Evolutionary conservation across 2,329 filamentous ascomycete genomes (phyloP).

Genomic region (Alternaria atra): DNA sequence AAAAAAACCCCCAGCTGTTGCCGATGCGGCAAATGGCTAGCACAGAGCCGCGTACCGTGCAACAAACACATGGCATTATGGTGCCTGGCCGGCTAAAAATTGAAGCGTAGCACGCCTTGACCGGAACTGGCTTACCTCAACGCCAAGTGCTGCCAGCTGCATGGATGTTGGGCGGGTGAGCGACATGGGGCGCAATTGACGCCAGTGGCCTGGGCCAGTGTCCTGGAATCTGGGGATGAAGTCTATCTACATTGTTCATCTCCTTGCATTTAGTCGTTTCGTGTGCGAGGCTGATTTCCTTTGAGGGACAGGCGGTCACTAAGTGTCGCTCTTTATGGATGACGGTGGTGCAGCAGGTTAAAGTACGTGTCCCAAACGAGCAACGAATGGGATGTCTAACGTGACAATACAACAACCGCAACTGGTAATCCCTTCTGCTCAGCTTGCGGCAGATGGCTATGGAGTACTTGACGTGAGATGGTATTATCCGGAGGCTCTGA

Average conservation of each 20-base stretch:
- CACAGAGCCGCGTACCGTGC: constrained; percentile 3
- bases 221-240: constrained; percentile 23
- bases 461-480: constrained; percentile 1
- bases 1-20: neutral
- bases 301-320: neutral
- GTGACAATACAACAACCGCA: constrained; percentile 1
- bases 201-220: constrained; percentile 15
- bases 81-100: constrained; percentile 4
- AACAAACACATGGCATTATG: constrained; percentile 2
- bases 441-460: neutral
- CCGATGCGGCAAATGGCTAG: constrained; percentile 1
- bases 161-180: constrained; percentile 15
- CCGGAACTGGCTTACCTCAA: constrained; percentile 2
- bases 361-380: neutral
- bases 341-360: neutral
- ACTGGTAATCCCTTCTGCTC: neutral
- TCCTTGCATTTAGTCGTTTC: constrained; percentile 1
- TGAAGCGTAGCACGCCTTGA: constrained; percentile 9
- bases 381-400: neutral
- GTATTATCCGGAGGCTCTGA: neutral
- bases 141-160: constrained; percentile 6
- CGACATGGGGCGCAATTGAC: constrained; percentile 10
- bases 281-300: constrained; percentile 3
- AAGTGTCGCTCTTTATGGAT: neutral
- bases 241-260: constrained; percentile 3